These are phyloP conservation scores for Pseudocercospora vitis DNA, from an alignment of 2,329 filamentous ascomycete genomes.

Conservation along the genomic window DNA sequence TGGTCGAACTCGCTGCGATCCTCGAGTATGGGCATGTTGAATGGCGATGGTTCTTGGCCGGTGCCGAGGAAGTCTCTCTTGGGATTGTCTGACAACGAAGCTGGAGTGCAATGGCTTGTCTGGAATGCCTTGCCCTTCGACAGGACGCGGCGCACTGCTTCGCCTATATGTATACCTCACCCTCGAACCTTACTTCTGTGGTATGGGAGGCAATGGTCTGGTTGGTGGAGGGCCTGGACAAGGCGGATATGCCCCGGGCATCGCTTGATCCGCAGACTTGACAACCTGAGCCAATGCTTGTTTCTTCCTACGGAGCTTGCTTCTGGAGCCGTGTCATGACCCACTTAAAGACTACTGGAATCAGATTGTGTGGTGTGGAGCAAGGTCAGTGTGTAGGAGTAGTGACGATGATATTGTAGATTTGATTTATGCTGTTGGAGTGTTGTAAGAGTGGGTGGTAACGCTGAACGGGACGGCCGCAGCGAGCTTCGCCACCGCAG, in stretches of 20 bases:
- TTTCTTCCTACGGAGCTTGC: neutral
- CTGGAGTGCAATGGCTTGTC: too few relatives aligned
- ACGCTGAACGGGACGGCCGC: neutral
- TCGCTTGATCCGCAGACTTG: conserved; percentile 1
- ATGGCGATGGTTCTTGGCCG: too few relatives aligned
- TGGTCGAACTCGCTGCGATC: neutral
- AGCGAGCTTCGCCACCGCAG: conserved; percentile 2
- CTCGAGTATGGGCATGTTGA: neutral
- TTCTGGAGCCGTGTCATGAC: too few relatives aligned
- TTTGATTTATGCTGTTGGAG: neutral
- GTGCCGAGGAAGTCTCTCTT: too few relatives aligned
- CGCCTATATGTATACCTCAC: neutral
- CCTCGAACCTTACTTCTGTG: conserved; percentile 10
- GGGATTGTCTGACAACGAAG: too few relatives aligned
- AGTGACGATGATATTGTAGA: neutral
- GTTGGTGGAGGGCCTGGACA: conserved; percentile 25
- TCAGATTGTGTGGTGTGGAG: conserved; percentile 4
- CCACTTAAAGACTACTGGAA: neutral
- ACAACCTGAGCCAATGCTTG: neutral
- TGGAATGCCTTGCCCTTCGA: too few relatives aligned
- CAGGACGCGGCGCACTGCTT: too few relatives aligned
- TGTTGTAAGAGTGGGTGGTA: conserved; percentile 1
- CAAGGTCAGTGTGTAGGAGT: neutral
- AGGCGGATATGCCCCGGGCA: conserved; percentile 20
- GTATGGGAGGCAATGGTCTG: conserved; percentile 19